These are phyloP conservation scores for Saccharomycopsis synnaedendra DNA, from an alignment of 805 yeast species.

Conservation along the genomic window DNA sequence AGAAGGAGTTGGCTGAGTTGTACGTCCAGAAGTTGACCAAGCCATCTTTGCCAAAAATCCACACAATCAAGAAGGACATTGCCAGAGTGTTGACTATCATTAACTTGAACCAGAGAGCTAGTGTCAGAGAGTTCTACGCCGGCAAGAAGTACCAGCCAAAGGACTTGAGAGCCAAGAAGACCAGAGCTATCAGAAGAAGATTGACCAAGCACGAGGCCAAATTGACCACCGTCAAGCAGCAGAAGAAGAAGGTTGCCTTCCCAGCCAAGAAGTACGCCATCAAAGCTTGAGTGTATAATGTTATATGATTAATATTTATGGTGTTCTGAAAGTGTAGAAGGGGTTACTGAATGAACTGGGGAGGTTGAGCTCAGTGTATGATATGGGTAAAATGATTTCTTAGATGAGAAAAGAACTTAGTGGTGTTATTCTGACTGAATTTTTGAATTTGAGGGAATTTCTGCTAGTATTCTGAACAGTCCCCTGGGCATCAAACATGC, in stretches of 20 bases:
- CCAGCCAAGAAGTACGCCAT: constrained; percentile 98
- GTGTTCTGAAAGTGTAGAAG: background rate
- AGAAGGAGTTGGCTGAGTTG: constrained; percentile 91
- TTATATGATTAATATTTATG: background rate
- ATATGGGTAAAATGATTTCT: no score
- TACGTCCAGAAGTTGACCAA: constrained; percentile 91
- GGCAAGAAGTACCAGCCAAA: constrained; percentile 95
- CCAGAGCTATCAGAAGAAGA: constrained; percentile 99
- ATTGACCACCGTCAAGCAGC: constrained; percentile 76
- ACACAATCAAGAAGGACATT: constrained; percentile 95
- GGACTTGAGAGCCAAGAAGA: constrained; percentile 98
- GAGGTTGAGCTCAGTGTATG: no score
- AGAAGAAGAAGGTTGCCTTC: constrained; percentile 89
- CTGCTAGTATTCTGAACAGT: no score
- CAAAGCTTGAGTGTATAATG: constrained; percentile 63
- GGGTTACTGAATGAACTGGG: background rate
- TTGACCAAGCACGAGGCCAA: constrained; percentile 80
- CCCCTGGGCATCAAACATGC: no score
- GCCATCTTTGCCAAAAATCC: constrained; percentile 91
- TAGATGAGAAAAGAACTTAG: no score
- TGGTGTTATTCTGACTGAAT: no score
- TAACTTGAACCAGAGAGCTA: constrained; percentile 92
- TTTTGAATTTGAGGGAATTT: no score
- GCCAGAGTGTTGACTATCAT: constrained; percentile 97
- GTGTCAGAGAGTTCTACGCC: constrained; percentile 88